Conservation (phyloP, 2,329 filamentous ascomycete species). For the Fusarium subglutinans region DNA sequence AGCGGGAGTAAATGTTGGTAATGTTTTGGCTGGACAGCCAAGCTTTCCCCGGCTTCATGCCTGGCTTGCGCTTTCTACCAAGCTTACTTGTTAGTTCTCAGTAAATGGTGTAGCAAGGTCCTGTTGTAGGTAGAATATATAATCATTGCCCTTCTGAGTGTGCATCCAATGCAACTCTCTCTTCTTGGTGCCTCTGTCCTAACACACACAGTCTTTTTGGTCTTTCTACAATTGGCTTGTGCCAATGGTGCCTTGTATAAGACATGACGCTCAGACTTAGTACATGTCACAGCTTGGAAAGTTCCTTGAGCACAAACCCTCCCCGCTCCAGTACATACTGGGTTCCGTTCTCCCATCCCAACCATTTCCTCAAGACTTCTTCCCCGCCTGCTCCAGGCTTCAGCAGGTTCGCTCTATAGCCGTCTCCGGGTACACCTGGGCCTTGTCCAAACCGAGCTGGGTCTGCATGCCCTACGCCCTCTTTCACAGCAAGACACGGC, state of each 20-base stretch:
- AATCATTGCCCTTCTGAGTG: slow-evolving; percentile 29
- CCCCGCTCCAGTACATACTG: slow-evolving; percentile 76
- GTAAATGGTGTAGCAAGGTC: slow-evolving; percentile 26
- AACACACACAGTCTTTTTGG: background rate
- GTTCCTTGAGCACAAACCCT: slow-evolving; percentile 61
- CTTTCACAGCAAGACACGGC: slow-evolving; percentile 71
- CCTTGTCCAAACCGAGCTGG: slow-evolving; percentile 68
- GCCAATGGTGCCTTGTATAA: background rate
- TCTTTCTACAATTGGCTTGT: background rate
- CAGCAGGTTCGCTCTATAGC: slow-evolving; percentile 71
- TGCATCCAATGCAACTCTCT: background rate
- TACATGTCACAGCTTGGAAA: slow-evolving; percentile 46
- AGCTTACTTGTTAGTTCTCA: background rate
- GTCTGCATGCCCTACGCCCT: slow-evolving; percentile 48
- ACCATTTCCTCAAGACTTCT: slow-evolving; percentile 74
- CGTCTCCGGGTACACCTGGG: slow-evolving; percentile 69
- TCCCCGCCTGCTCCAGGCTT: slow-evolving; percentile 77
- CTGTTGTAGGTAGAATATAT: slow-evolving; percentile 42
- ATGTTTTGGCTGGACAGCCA: slow-evolving; percentile 7
- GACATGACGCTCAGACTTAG: background rate
- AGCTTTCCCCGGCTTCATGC: slow-evolving; percentile 20
- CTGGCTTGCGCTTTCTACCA: slow-evolving; percentile 21
- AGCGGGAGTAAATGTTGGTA: slow-evolving; percentile 26
- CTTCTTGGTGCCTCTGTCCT: background rate
- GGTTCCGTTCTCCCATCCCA: slow-evolving; percentile 77